A percentile compares a stretch with the other conserved stretches of the same genome.
Conservation (phyloP, 495 filamentous ascomycete genomes). For the Penicillium longicatenatum region DNA sequence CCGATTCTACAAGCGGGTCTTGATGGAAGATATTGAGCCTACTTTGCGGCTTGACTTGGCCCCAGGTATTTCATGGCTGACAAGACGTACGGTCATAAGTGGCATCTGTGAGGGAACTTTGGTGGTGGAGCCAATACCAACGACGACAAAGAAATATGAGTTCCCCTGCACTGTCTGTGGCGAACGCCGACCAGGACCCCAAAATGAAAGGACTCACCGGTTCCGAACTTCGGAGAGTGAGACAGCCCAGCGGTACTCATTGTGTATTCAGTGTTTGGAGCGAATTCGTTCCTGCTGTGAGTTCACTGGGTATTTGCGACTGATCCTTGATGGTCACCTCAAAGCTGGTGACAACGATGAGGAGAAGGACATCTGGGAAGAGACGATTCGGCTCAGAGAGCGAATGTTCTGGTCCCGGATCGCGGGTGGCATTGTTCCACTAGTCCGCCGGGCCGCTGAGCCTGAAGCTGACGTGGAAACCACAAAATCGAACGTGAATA, state of each 20-base stretch:
- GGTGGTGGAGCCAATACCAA: slow-evolving; percentile 82
- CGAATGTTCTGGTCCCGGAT: slow-evolving; percentile 95
- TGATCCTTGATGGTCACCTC: slow-evolving; percentile 88
- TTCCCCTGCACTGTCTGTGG: slow-evolving; percentile 88
- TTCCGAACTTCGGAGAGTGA: slow-evolving; percentile 87
- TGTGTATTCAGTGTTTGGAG: slow-evolving; percentile 83
- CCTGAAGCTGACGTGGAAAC: slow-evolving; percentile 6
- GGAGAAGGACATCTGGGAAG: slow-evolving; percentile 87
- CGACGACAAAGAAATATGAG: slow-evolving; percentile 56
- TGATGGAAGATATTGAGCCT: slow-evolving; percentile 92
- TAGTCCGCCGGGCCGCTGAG: slow-evolving; percentile 33
- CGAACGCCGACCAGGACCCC: slow-evolving; percentile 68
- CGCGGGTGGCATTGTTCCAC: slow-evolving; percentile 83
- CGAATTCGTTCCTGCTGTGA: slow-evolving; percentile 88
- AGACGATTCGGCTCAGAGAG: slow-evolving; percentile 83
- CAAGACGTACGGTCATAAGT: slow-evolving; percentile 76
- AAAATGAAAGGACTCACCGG: slow-evolving; percentile 77
- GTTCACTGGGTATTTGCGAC: slow-evolving; percentile 84
- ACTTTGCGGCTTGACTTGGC: slow-evolving; percentile 86
- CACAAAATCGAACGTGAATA: background rate
- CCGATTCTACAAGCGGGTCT: slow-evolving; percentile 86
- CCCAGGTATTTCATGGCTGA: slow-evolving; percentile 91
- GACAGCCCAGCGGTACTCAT: slow-evolving; percentile 81
- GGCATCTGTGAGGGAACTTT: slow-evolving; percentile 85
- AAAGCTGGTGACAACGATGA: slow-evolving; percentile 73